Evolutionary conservation across 768 basidiomycete genomes (phyloP).

Genomic region (Chlorophyllum brunneum): DNA sequence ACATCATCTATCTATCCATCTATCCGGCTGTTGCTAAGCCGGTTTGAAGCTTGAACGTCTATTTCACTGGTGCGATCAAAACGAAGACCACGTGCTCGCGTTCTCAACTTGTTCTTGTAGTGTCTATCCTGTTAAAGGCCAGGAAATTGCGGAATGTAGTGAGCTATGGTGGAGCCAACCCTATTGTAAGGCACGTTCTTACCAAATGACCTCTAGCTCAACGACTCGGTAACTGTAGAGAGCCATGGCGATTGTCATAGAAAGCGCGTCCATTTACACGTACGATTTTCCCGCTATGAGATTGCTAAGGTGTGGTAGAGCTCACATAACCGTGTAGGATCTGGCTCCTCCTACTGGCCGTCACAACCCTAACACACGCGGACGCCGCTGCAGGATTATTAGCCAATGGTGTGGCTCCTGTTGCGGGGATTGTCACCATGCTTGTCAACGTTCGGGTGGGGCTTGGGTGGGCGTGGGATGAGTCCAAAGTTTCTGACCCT

Average conservation of each 20-base stretch:
- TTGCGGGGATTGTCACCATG: slow-evolving; percentile 16
- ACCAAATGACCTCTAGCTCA: background rate
- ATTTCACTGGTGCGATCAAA: slow-evolving; percentile 3
- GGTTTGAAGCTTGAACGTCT: background rate
- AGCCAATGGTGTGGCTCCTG: slow-evolving; percentile 5
- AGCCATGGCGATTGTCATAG: slow-evolving; percentile 13
- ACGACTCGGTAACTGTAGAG: background rate
- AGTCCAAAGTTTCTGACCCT: no score
- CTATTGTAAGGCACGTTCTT: background rate
- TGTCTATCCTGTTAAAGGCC: background rate
- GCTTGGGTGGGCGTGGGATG: slow-evolving; percentile 13
- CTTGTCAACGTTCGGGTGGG: slow-evolving; percentile 17
- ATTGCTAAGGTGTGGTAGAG: background rate
- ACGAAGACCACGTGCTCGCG: background rate
- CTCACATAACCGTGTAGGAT: background rate
- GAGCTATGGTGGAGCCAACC: background rate
- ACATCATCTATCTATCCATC: background rate
- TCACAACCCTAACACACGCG: background rate
- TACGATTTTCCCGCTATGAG: background rate
- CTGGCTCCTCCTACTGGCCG: background rate
- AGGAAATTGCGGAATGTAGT: background rate
- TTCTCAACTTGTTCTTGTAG: background rate
- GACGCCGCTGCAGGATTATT: background rate
- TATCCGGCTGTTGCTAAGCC: background rate
- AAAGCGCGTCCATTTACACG: slow-evolving; percentile 17